Evolutionary conservation across 805 yeast species (phyloP), one percentile per base, ranked within the genome.

Genomic region (Phaffomyces opuntiae): DNA sequence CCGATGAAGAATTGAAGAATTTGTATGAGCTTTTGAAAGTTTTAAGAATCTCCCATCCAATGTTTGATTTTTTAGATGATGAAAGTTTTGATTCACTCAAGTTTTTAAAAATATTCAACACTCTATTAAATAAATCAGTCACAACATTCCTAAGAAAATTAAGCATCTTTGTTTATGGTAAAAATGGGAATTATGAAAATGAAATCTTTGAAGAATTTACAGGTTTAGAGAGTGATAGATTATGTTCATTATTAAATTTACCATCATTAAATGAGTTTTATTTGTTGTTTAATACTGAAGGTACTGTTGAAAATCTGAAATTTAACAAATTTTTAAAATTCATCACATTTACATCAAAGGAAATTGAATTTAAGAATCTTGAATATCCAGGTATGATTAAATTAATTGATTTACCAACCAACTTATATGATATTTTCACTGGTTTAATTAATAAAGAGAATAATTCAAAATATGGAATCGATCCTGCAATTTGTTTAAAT

Each of bases 401-500:
- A 36, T 67, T 89, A 41, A 69, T 84, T 21, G 69, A 74, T 31
- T 68, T 89, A 16, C 96, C 96, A 0, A 61, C 66, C 3, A 71
- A 84, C 42, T 63, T 87, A 49, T 90, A 84, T 57, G 70, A 68
- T 35, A 80, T 88, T 51, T 87, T 84, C 65, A 81, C 87, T 4
- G 69, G 75, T 34, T 69, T 75, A 45, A 69, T 77, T 46, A 70
- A 69, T 25, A 64, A 66, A 39, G 67, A 68, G 13, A 21, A 65
- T 60, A 54, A 71, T 69, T 29, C 73, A 16, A 68, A 38, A 9
- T 32, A 36, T 14, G 43, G 73, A 0, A 50, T 65, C 4, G 95
- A 90, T 52, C 93, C 96, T 0, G 96, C 95, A 0, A 68, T 91
- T 9, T 91, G 99, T 57, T 65, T 91, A 45, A 83, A 82, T 50